Conservation (phyloP, 1,284 basidiomycete species). For the Vanrija pseudolonga region DNA sequence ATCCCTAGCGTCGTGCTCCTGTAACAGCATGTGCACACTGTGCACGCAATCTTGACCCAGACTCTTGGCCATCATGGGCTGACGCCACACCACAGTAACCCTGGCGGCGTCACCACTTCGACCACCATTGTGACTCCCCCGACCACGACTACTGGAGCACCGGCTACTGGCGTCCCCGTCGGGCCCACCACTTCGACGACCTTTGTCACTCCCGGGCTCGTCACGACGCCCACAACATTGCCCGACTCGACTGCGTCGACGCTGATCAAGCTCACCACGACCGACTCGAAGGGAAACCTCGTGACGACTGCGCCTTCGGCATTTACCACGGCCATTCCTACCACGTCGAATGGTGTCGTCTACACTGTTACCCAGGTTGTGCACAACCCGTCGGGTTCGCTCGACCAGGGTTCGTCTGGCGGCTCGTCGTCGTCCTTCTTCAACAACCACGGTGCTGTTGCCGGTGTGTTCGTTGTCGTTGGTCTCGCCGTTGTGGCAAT, state of each 20-base stretch:
- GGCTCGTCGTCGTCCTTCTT: constrained; percentile 38
- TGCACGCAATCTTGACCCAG: too few relatives aligned
- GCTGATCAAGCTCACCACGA: constrained; percentile 33
- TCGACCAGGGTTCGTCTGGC: constrained; percentile 34
- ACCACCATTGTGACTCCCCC: too few relatives aligned
- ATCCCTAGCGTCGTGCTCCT: too few relatives aligned
- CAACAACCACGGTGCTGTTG: constrained; percentile 50
- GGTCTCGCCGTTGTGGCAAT: constrained; percentile 49
- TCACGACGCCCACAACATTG: too few relatives aligned
- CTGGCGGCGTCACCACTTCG: too few relatives aligned
- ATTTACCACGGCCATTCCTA: constrained; percentile 37
- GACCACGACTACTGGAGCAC: too few relatives aligned
- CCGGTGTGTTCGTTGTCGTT: constrained; percentile 51
- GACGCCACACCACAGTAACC: too few relatives aligned
- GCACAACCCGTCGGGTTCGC: constrained; percentile 43
- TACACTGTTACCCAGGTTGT: constrained; percentile 44
- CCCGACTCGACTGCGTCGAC: constrained; percentile 14
- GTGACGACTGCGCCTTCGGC: constrained; percentile 37
- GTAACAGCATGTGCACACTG: too few relatives aligned
- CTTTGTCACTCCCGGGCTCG: too few relatives aligned
- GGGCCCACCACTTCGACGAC: too few relatives aligned
- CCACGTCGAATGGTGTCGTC: constrained; percentile 41
- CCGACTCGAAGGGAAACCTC: constrained; percentile 30
- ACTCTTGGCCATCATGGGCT: too few relatives aligned
- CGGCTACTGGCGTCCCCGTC: too few relatives aligned